A percentile compares a stretch with the other conserved stretches of the same genome.
Evolutionary conservation across 2,329 filamentous ascomycete species (phyloP).

Genomic region (Monilinia laxa): DNA sequence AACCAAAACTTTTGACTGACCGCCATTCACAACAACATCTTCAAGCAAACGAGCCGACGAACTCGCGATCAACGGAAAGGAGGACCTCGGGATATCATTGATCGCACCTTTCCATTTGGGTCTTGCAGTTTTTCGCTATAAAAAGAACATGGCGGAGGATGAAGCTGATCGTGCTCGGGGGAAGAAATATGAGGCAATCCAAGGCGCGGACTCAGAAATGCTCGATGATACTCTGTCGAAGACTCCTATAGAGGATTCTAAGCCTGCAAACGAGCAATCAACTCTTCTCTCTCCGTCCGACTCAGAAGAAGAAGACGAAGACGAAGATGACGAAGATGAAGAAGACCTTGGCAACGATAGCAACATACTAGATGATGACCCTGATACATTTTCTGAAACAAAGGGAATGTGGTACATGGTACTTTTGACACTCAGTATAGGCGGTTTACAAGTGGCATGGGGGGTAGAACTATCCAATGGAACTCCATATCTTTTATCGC

Average conservation of each 20-base stretch:
- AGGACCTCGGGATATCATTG: neutral
- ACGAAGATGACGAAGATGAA: conserved; percentile 42
- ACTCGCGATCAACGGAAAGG: neutral
- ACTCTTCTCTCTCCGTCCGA: conserved; percentile 49
- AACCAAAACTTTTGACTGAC: neutral
- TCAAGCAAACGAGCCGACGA: neutral
- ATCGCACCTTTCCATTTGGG: neutral
- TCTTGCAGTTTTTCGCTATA: neutral
- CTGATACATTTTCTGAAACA: conserved; percentile 57
- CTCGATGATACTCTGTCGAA: neutral
- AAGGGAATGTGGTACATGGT: conserved; percentile 86
- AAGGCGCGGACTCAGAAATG: neutral
- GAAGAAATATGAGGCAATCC: conserved; percentile 21
- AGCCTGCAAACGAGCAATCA: conserved; percentile 48
- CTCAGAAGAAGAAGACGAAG: conserved; percentile 40
- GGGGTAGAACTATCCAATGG: conserved; percentile 92
- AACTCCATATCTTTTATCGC: conserved; percentile 77
- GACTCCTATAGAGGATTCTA: conserved; percentile 15
- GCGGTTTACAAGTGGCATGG: conserved; percentile 92
- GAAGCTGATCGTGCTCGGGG: conserved; percentile 21
- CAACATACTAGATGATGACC: conserved; percentile 44
- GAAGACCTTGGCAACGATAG: conserved; percentile 42
- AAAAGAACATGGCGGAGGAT: conserved; percentile 27
- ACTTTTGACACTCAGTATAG: conserved; percentile 80
- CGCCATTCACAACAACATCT: neutral